Base-by-base conservation (phyloP, 2,329 filamentous ascomycete species). In the Daldinia eschscholtzii region DNA sequence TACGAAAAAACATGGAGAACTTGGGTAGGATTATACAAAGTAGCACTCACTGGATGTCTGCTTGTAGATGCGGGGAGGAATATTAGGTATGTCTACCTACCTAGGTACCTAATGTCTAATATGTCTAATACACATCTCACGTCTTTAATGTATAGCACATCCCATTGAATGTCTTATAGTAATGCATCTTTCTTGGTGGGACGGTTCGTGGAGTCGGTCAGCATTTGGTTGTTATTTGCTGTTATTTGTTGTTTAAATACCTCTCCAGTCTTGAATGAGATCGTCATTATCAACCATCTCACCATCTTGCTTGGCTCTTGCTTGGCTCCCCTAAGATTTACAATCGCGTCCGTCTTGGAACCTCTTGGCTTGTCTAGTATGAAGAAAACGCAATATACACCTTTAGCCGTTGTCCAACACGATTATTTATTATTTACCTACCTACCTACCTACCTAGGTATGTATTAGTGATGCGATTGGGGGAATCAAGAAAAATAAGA, bases 261-360 rank as follows among this genome's bases (percentile, higher is more conserved):
- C 60, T 65, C 59, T 35, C 44, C 20, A n/a, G 28, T 60, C 23
- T 64, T 52, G 57, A 65, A 71, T 65, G 61, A 37, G 70, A 71
- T 71, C 69, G 64, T 65, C 69, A 60, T 70, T 46, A 6, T 67
- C 53, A 57, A 61, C 70, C 70, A 72, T 70, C 70, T 70, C 65
- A 62, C 62, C 50, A 70, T 67, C 67, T 46, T 61, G 60, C 69
- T 71, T 71, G 66, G 66, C 69, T 62, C 53, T 28, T 42, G 48
- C 69, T 71, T 71, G 60, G 65, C 68, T 41, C 37, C 60, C 26
- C 28, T 57, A 52, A 64, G 52, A 69, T 67, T 61, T 37, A 61
- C 26, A 52, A 61, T 58, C 33, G 58, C 33, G 42, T 59, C 68
- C 68, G 70, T 65, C 70, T 72, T 72, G 70, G 70, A 57, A 64